Conservation (phyloP, 2,329 filamentous ascomycete species). For the Amauroascus niger region DNA sequence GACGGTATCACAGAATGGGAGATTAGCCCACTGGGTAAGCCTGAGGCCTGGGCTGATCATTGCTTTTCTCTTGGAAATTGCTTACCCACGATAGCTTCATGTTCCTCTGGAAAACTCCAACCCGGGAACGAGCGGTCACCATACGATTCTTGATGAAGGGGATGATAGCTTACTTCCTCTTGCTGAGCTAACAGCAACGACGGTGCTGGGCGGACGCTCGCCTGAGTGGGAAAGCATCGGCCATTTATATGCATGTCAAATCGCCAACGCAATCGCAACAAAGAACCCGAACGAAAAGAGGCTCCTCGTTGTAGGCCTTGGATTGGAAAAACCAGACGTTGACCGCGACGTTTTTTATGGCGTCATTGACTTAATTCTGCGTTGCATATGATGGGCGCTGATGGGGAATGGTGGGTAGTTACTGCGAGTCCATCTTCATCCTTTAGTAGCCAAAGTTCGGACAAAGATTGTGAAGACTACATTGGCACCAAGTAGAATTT, state of each 20-base stretch:
- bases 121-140: conserved; percentile 29
- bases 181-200: conserved; percentile 73
- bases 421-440: background rate
- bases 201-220: conserved; percentile 73
- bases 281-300: conserved; percentile 56
- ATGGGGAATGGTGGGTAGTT: too few species aligned
- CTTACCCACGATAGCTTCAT: conserved; percentile 22
- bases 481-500: too few species aligned
- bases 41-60: background rate
- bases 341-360: conserved; percentile 37
- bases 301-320: conserved; percentile 50
- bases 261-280: conserved; percentile 68
- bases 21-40: conserved; percentile 80
- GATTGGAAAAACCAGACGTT: conserved; percentile 40
- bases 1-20: conserved; percentile 76
- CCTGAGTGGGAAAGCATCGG: conserved; percentile 71
- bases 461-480: background rate
- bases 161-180: conserved; percentile 60
- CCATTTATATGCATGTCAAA: conserved; percentile 80
- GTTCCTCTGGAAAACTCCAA: conserved; percentile 29
- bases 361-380: conserved; percentile 36
- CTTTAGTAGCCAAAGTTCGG: background rate
- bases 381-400: conserved; percentile 36
- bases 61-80: background rate
- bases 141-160: conserved; percentile 30